Base-by-base conservation (phyloP, 495 filamentous ascomycete genomes). In the Evernia prunastri region DNA sequence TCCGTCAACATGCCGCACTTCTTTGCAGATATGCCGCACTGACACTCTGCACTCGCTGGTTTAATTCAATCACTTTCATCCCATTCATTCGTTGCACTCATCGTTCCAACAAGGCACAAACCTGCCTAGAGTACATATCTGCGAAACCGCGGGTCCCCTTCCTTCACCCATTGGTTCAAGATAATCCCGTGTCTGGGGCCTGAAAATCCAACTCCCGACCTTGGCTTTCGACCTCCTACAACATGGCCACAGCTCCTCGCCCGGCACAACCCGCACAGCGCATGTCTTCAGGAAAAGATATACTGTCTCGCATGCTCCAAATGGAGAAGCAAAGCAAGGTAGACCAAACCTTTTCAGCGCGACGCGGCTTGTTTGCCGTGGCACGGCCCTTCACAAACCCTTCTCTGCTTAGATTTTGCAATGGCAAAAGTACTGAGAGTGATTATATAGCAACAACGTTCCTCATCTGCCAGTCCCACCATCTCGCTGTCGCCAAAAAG, bases 271-370 rank as follows among this genome's bases (percentile, higher is more conserved):
- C 61, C 18, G 61, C 64, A 63, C 56, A 60, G 27, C 65, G 65
- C 36, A 45, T 27, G 54, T 58, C 60, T 33, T 58, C 54, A 33
- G 66, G 66, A 23, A 67, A 67, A 31, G 64, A 69, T 31, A 66
- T 69, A 35, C 63, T 71, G 20, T 67, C 67, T 29, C 63, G 63
- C 40, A 71, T 71, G 69, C 63, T 71, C 17, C 69, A 69, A 61
- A 60, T 71, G 59, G 69, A 71, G 47, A 69, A 71, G 63, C 67
- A 69, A 59, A 66, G 58, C 63, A 69, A 61, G 56, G 69, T 71
- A 59, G 61, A 68, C 58, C 11, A 39, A 39, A 18, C 25, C 54
- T 20, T 25, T 17, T 25, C n/a, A 33, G 27, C 12, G n/a, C 35
- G 25, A 39, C 13, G 23, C 4, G 33, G 20, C 59, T 39, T 63